phyloP scores from a whole-genome alignment of 2,329 filamentous ascomycete genomes.

The Ophiostoma quercus region DNA sequence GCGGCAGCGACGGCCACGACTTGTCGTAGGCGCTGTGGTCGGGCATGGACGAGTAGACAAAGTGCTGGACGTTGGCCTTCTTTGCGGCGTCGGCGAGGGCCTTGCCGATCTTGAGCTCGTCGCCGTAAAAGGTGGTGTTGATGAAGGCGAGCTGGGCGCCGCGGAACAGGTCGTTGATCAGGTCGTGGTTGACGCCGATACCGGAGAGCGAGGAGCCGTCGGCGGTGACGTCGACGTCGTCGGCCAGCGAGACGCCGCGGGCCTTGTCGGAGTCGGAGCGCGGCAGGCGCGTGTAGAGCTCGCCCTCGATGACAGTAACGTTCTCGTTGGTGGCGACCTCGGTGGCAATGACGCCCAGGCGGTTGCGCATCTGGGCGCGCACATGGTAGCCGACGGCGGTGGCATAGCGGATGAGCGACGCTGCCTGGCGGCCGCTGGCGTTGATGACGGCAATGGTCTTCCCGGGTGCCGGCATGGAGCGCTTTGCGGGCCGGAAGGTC shows the following conservation, averaged over 20 bases:
- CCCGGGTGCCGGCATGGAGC: constrained; percentile 53
- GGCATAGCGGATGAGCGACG: constrained; percentile 89
- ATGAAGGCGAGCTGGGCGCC: constrained; percentile 89
- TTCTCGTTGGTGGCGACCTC: constrained; percentile 79
- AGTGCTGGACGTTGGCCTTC: constrained; percentile 77
- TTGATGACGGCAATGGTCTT: constrained; percentile 95
- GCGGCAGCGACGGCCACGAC: constrained; percentile 73
- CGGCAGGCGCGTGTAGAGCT: constrained; percentile 54
- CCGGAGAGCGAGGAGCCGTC: constrained; percentile 55
- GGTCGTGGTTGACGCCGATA: constrained; percentile 62
- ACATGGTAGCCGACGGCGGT: constrained; percentile 91
- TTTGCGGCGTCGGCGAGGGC: constrained; percentile 86
- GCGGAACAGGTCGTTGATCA: constrained; percentile 74
- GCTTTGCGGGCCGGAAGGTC: constrained; percentile 56
- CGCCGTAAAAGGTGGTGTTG: constrained; percentile 95
- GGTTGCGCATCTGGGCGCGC: constrained; percentile 81
- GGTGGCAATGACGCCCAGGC: constrained; percentile 79
- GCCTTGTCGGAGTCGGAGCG: constrained; percentile 45
- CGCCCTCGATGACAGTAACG: constrained; percentile 59
- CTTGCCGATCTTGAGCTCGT: constrained; percentile 85
- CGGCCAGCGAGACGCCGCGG: constrained; percentile 27
- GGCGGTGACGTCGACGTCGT: constrained; percentile 58
- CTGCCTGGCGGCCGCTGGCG: constrained; percentile 89
- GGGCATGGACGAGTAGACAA: constrained; percentile 95
- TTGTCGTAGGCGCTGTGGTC: constrained; percentile 78